phyloP scores from a whole-genome alignment of 2,329 filamentous ascomycete species.

The Aspergillus tanneri region DNA sequence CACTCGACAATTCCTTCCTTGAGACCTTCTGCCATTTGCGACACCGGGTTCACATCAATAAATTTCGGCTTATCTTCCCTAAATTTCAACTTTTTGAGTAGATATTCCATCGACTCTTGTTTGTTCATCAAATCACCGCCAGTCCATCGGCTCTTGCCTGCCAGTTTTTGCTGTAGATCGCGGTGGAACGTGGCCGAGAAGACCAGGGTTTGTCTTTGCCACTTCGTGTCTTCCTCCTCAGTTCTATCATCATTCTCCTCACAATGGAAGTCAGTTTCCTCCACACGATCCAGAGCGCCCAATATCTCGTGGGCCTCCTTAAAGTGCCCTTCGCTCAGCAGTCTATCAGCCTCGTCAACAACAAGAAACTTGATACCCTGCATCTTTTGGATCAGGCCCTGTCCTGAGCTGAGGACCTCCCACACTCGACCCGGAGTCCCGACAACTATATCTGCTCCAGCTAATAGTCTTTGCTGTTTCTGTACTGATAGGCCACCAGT shows the following conservation, averaged over 20 bases:
- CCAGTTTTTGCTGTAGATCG: slow-evolving; percentile 83
- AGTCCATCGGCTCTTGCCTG: slow-evolving; percentile 66
- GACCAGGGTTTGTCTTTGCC: slow-evolving; percentile 76
- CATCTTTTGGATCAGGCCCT: slow-evolving; percentile 67
- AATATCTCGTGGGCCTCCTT: slow-evolving; percentile 91
- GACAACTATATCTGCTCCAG: slow-evolving; percentile 86
- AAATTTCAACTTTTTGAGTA: slow-evolving; percentile 87
- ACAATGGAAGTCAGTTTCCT: slow-evolving; percentile 39
- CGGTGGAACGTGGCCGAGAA: slow-evolving; percentile 97
- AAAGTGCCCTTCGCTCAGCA: slow-evolving; percentile 90
- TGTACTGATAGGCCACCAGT: slow-evolving; percentile 92
- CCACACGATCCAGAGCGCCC: slow-evolving; percentile 69
- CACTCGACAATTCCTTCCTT: slow-evolving; percentile 92
- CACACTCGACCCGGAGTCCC: slow-evolving; percentile 89
- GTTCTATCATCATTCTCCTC: slow-evolving; percentile 24
- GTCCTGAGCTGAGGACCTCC: slow-evolving; percentile 82
- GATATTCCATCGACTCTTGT: slow-evolving; percentile 85
- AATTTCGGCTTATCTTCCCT: slow-evolving; percentile 80
- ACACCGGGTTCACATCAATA: slow-evolving; percentile 84
- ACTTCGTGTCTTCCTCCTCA: slow-evolving; percentile 43
- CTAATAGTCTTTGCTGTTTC: slow-evolving; percentile 84
- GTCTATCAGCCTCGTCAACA: slow-evolving; percentile 88
- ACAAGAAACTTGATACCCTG: slow-evolving; percentile 77
- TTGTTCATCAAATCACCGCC: slow-evolving; percentile 64
- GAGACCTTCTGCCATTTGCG: slow-evolving; percentile 81